A percentile compares a stretch with the other conserved stretches of the same genome.
These are phyloP conservation scores for Aegilops sharonensis DNA, from an alignment of 176 grass and related monocot species.

Conservation along the genomic window DNA sequence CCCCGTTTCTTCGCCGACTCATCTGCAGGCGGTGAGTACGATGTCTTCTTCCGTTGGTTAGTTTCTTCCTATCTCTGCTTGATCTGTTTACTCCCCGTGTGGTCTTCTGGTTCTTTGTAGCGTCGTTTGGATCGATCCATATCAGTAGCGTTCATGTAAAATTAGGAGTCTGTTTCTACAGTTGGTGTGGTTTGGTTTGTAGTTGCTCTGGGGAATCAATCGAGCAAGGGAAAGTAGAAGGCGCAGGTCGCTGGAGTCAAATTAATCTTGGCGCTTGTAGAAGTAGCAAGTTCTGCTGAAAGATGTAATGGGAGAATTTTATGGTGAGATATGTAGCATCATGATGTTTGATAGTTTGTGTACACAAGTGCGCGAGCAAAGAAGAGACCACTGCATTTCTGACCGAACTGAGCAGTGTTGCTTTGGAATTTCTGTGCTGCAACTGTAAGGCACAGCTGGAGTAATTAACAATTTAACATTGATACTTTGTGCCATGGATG, in stretches of 20 bases:
- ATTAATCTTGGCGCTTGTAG: too few relatives aligned
- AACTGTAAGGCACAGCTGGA: too few relatives aligned
- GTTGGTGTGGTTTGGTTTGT: background rate
- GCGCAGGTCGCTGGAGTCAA: background rate
- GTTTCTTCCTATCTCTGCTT: background rate
- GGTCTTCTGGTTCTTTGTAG: background rate
- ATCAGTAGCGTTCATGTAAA: background rate
- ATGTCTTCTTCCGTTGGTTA: too few relatives aligned
- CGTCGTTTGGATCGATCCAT: background rate
- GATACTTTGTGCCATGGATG: background rate
- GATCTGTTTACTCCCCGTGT: background rate
- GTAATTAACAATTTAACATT: too few relatives aligned
- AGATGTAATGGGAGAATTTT: background rate
- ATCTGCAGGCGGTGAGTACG: background rate
- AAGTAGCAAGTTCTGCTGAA: background rate
- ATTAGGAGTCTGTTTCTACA: background rate
- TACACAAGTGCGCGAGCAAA: too few relatives aligned
- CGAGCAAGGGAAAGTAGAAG: background rate
- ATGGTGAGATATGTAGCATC: background rate
- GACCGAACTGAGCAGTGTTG: too few relatives aligned
- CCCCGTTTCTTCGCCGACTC: background rate
- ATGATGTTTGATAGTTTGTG: background rate
- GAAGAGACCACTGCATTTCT: too few relatives aligned
- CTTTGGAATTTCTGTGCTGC: too few relatives aligned
- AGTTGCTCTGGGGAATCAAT: background rate